Percentiles rank a stretch among this genome's conserved stretches.
Conservation (phyloP, 257 asterid genomes). For the Ehretia macrophylla region DNA sequence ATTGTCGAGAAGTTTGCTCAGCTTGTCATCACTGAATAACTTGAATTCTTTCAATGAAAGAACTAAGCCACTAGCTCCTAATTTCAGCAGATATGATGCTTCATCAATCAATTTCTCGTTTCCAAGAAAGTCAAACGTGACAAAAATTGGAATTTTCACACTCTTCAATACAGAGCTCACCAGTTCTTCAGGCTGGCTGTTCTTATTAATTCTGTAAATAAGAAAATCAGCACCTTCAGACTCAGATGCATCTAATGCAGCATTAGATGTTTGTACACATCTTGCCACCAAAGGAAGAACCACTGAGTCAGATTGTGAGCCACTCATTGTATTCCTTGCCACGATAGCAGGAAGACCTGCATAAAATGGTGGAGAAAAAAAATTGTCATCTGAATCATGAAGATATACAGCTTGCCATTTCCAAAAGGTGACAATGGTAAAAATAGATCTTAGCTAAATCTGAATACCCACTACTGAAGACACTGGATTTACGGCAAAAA, state of each 20-base stretch:
- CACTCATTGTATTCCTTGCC: slow-evolving; percentile 90
- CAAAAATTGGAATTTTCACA: slow-evolving; percentile 72
- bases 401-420: slow-evolving; percentile 6
- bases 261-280: slow-evolving; percentile 54
- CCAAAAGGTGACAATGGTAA: background rate
- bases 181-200: slow-evolving; percentile 35
- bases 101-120: slow-evolving; percentile 28
- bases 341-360: slow-evolving; percentile 92
- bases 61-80: slow-evolving; percentile 83
- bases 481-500: too few species aligned
- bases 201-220: slow-evolving; percentile 37
- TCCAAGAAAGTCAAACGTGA: slow-evolving; percentile 44
- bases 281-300: slow-evolving; percentile 89
- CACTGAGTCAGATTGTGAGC: slow-evolving; percentile 58
- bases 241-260: slow-evolving; percentile 77
- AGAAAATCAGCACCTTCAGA: slow-evolving; percentile 97
- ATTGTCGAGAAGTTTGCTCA: slow-evolving; percentile 35
- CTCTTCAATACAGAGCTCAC: slow-evolving; percentile 43
- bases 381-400: background rate
- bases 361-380: slow-evolving; percentile 7
- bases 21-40: slow-evolving; percentile 37
- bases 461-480: too few species aligned
- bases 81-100: slow-evolving; percentile 37
- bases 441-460: too few species aligned
- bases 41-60: slow-evolving; percentile 58